phyloP scores from a whole-genome alignment of 148 eudicot species.

The Suaeda aralocaspica region DNA sequence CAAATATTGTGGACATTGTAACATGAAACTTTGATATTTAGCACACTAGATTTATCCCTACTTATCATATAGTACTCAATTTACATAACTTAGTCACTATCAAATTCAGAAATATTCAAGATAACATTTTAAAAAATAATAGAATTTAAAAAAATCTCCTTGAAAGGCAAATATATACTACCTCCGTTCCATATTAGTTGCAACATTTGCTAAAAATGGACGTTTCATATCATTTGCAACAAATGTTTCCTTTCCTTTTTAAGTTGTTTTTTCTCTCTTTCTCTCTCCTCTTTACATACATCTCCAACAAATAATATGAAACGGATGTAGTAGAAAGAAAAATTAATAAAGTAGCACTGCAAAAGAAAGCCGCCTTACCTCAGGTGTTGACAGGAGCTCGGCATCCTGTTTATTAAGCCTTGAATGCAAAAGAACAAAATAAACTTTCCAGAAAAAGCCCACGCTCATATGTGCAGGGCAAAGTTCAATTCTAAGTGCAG shows the following conservation, averaged over 20 bases:
- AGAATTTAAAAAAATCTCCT: too few species aligned
- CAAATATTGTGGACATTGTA: too few species aligned
- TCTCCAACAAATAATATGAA: too few species aligned
- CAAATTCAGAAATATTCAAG: neutral
- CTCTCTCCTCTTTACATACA: too few species aligned
- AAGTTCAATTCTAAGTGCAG: slow-evolving; percentile 86
- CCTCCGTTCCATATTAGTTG: too few species aligned
- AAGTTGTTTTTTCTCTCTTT: too few species aligned
- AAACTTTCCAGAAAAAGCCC: slow-evolving; percentile 88
- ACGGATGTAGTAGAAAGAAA: neutral
- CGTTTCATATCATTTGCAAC: too few species aligned
- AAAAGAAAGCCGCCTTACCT: slow-evolving; percentile 39
- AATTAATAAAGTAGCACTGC: neutral
- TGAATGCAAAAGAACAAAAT: slow-evolving; percentile 78
- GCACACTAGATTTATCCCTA: neutral
- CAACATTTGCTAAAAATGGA: neutral
- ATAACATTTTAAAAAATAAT: too few species aligned
- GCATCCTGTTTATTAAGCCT: slow-evolving; percentile 74
- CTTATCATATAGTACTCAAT: neutral
- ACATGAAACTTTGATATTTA: too few species aligned
- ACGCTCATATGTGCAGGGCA: slow-evolving; percentile 80
- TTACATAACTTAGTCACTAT: neutral
- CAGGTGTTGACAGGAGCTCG: slow-evolving; percentile 62
- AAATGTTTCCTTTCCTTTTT: too few species aligned
- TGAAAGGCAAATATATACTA: too few species aligned